A percentile compares a stretch with the other conserved stretches of the same genome.
phyloP scores from a whole-genome alignment of 768 basidiomycete genomes.

The Kondoa subrosea region DNA sequence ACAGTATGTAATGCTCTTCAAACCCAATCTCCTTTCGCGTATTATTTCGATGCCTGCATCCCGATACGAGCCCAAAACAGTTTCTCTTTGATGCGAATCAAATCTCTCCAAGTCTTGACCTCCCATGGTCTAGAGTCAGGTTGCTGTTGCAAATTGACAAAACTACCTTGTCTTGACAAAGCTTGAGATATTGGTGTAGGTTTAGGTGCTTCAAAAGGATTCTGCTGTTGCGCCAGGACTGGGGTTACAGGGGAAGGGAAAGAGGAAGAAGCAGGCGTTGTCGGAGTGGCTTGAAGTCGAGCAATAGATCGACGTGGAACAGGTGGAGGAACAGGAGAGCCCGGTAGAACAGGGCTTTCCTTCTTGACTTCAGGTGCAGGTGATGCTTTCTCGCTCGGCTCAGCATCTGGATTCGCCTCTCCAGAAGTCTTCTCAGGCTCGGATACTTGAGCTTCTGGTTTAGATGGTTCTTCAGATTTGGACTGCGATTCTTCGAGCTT shows the following conservation, averaged over 20 bases:
- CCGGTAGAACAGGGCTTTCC: no score
- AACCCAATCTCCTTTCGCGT: no score
- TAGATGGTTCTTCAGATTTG: no score
- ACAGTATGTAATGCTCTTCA: no score
- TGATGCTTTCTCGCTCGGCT: no score
- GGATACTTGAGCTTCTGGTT: no score
- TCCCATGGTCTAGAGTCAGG: slow-evolving; percentile 21
- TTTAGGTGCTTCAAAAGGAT: not conserved
- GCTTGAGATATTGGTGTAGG: not conserved
- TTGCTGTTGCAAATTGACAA: not conserved
- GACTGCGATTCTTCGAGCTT: no score
- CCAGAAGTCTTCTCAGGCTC: no score
- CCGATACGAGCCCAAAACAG: slow-evolving; percentile 19
- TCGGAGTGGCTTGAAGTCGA: not conserved
- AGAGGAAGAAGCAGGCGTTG: not conserved
- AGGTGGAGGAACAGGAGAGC: no score
- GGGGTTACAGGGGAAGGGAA: not conserved
- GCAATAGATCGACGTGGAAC: not conserved
- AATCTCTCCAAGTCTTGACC: slow-evolving; percentile 25
- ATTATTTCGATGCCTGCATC: not conserved
- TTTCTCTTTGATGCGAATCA: slow-evolving; percentile 21
- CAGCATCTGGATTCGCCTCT: no score
- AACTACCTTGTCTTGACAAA: slow-evolving; percentile 3
- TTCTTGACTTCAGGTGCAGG: no score
- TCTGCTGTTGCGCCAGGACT: not conserved